Evolutionary conservation across 495 filamentous ascomycete genomes (phyloP).

Genomic region (Melanomma pulvis-pyrius): DNA sequence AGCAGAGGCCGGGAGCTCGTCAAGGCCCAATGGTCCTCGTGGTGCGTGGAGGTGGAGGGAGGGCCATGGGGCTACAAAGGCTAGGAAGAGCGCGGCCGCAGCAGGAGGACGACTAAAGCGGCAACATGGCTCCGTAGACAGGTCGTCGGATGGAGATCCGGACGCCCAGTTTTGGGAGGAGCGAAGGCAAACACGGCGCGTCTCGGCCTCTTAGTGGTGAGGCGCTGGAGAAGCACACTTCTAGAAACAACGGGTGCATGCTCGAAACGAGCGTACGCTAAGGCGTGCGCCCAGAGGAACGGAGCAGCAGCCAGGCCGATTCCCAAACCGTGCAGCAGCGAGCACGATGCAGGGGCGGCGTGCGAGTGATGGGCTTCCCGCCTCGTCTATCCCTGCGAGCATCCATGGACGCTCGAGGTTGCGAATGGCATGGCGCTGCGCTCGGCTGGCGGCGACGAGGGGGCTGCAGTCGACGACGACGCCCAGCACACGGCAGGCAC

Average conservation of each 20-base stretch:
- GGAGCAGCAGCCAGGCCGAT: slow-evolving; percentile 10
- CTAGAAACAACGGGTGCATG: slow-evolving; percentile 4
- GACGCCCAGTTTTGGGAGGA: slow-evolving; percentile 13
- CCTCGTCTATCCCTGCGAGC: slow-evolving; percentile 34
- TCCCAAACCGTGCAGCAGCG: slow-evolving; percentile 2
- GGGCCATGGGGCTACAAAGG: neutral
- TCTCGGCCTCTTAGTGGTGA: neutral
- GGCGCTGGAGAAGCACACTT: slow-evolving; percentile 2
- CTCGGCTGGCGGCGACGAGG: neutral
- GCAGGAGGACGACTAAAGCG: slow-evolving; percentile 6
- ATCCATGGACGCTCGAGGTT: slow-evolving; percentile 7
- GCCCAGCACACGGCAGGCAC: neutral
- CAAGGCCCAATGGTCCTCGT: slow-evolving; percentile 33
- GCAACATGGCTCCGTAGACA: slow-evolving; percentile 3
- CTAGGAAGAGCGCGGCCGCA: neutral
- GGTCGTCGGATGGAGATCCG: slow-evolving; percentile 32
- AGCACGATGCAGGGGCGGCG: slow-evolving; percentile 27
- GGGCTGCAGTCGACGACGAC: neutral
- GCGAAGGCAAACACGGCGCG: neutral
- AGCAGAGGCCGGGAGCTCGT: slow-evolving; percentile 8
- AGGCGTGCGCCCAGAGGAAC: slow-evolving; percentile 2
- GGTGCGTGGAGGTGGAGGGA: slow-evolving; percentile 22
- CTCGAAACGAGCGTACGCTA: neutral
- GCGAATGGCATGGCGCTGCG: neutral
- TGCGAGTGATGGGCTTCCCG: slow-evolving; percentile 30